Evolutionary conservation across 148 eudicot genomes (phyloP).

Genomic region (Selenicereus undatus): DNA sequence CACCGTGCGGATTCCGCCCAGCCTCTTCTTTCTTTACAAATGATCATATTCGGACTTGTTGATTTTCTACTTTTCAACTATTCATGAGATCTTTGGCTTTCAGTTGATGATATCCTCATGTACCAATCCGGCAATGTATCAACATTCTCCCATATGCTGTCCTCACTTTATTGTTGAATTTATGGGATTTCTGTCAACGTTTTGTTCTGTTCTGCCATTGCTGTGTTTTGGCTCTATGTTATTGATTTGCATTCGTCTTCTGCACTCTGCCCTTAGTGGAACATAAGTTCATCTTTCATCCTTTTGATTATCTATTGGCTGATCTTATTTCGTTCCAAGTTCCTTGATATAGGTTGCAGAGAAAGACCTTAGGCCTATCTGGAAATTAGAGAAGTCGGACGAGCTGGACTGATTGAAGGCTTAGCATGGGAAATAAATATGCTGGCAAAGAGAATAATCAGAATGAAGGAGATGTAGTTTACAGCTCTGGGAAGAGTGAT

Average conservation of each 20-base stretch:
- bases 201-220: too few relatives aligned
- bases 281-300: neutral
- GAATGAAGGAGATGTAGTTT: constrained; percentile 11
- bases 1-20: neutral
- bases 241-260: neutral
- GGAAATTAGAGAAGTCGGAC: neutral
- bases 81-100: neutral
- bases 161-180: neutral
- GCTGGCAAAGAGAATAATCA: constrained; percentile 17
- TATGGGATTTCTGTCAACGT: too few relatives aligned
- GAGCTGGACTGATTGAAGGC: constrained; percentile 11
- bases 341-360: neutral
- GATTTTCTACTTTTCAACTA: neutral
- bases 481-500: neutral
- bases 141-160: neutral
- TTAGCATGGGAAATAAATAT: constrained; percentile 27
- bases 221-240: too few relatives aligned
- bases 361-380: neutral
- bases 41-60: constrained; percentile 16
- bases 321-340: constrained; percentile 6
- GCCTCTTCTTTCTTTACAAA: neutral
- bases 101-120: neutral
- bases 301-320: constrained; percentile 1
- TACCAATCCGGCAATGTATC: neutral
- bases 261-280: neutral